phyloP scores from a whole-genome alignment of 2,329 filamentous ascomycete genomes.

The Elsinoe necatrix region DNA sequence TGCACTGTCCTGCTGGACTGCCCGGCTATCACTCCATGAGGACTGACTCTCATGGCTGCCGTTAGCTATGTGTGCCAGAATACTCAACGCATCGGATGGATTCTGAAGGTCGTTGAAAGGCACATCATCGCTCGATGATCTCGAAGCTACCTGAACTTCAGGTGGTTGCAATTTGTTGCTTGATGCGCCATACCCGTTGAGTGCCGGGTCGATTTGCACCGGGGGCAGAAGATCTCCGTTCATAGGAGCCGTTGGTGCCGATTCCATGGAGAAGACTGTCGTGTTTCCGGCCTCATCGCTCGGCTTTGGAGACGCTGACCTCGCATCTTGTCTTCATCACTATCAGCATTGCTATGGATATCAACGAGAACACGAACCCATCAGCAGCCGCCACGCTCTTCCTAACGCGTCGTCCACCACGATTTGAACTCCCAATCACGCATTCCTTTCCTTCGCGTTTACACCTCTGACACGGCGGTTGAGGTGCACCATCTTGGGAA shows the following conservation, averaged over 20 bases:
- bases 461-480: conserved; percentile 49
- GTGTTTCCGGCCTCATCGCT: not conserved
- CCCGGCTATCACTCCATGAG: not conserved
- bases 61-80: conserved; percentile 39
- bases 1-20: not conserved
- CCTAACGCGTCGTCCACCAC: conserved; percentile 40
- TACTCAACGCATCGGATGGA: conserved; percentile 41
- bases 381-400: not conserved
- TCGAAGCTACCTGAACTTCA: not conserved
- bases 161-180: conserved; percentile 18
- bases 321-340: not conserved
- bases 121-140: conserved; percentile 26
- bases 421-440: conserved; percentile 51
- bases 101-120: conserved; percentile 40
- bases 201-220: conserved; percentile 23
- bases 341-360: not conserved
- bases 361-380: not conserved
- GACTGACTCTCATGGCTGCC: conserved; percentile 19
- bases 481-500: conserved; percentile 41
- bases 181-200: conserved; percentile 18
- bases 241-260: conserved; percentile 17
- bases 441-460: conserved; percentile 51
- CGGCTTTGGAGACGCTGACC: not conserved
- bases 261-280: conserved; percentile 10
- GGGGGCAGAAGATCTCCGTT: conserved; percentile 26